These are phyloP conservation scores for Cryptosporidium ryanae DNA, from an alignment of 169 alveolate genomes.

Conservation along the genomic window DNA sequence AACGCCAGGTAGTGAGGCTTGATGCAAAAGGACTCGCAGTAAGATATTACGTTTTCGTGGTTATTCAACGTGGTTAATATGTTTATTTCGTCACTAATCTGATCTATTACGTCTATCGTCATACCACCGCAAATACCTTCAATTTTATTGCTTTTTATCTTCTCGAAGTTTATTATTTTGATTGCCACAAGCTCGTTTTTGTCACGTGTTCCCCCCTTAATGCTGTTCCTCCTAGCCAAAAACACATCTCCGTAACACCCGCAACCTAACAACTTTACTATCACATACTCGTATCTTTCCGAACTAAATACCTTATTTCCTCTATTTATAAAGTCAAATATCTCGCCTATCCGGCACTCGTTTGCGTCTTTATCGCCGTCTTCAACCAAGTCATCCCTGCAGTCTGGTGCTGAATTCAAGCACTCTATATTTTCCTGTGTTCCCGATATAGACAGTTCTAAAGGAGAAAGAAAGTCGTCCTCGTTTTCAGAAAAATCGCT, in stretches of 20 bases:
- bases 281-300: conserved; percentile 2
- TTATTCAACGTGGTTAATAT: conserved; percentile 9
- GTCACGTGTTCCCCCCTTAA: background rate
- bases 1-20: conserved; percentile 60
- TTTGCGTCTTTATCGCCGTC: too few species aligned
- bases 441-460: conserved; percentile 24
- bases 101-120: conserved; percentile 41
- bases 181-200: conserved; percentile 46
- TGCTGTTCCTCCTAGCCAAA: conserved; percentile 8
- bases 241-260: conserved; percentile 60
- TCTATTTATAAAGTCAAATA: background rate
- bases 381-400: too few species aligned
- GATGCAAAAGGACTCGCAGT: conserved; percentile 48
- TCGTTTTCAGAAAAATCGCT: background rate
- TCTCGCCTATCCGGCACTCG: too few species aligned
- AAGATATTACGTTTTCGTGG: conserved; percentile 22
- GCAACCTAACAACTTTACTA: conserved; percentile 51
- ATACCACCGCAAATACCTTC: background rate
- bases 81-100: conserved; percentile 59
- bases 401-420: background rate
- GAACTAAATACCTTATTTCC: conserved; percentile 20
- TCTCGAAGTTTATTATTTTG: conserved; percentile 56
- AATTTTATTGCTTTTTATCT: background rate
- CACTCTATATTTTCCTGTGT: background rate
- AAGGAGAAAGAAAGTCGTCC: conserved; percentile 5